A percentile compares a stretch with the other conserved stretches of the same genome.
These are phyloP conservation scores for Metschnikowia baotianmanensis DNA, from an alignment of 805 yeast genomes.

Conservation along the genomic window DNA sequence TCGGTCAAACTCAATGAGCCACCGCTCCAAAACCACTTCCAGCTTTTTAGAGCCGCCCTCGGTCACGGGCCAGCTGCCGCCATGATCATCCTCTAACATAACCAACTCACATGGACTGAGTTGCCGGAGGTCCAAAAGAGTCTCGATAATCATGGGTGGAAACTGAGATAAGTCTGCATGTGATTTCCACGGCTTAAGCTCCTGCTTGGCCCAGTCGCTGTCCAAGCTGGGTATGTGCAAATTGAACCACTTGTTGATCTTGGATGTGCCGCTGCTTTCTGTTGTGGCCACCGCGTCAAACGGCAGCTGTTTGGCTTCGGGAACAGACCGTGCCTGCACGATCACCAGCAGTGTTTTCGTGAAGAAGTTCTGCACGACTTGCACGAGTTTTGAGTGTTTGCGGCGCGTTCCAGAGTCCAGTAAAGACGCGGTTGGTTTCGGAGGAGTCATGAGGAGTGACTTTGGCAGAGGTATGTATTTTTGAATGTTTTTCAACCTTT, in stretches of 20 bases:
- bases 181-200: slow-evolving; percentile 59
- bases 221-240: slow-evolving; percentile 41
- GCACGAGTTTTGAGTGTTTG: slow-evolving; percentile 36
- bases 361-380: slow-evolving; percentile 60
- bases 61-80: slow-evolving; percentile 54
- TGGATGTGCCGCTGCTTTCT: slow-evolving; percentile 17
- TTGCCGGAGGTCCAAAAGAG: slow-evolving; percentile 65
- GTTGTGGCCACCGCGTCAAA: slow-evolving; percentile 12
- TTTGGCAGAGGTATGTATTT: no score
- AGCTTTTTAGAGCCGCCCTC: slow-evolving; percentile 58
- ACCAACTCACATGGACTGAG: slow-evolving; percentile 57
- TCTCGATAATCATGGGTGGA: slow-evolving; percentile 86
- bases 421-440: slow-evolving; percentile 1
- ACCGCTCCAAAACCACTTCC: slow-evolving; percentile 91
- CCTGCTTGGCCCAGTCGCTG: slow-evolving; percentile 45
- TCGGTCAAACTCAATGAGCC: slow-evolving; percentile 79
- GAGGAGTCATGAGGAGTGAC: not conserved
- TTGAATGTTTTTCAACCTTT: no score
- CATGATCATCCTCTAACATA: slow-evolving; percentile 54
- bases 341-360: slow-evolving; percentile 59
- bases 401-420: slow-evolving; percentile 10
- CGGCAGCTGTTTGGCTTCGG: slow-evolving; percentile 17
- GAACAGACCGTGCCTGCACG: slow-evolving; percentile 42
- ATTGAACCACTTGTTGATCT: slow-evolving; percentile 63
- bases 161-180: slow-evolving; percentile 41